Evolutionary conservation across 2,329 filamentous ascomycete genomes (phyloP).

Genomic region (Arachnomyces sp.): DNA sequence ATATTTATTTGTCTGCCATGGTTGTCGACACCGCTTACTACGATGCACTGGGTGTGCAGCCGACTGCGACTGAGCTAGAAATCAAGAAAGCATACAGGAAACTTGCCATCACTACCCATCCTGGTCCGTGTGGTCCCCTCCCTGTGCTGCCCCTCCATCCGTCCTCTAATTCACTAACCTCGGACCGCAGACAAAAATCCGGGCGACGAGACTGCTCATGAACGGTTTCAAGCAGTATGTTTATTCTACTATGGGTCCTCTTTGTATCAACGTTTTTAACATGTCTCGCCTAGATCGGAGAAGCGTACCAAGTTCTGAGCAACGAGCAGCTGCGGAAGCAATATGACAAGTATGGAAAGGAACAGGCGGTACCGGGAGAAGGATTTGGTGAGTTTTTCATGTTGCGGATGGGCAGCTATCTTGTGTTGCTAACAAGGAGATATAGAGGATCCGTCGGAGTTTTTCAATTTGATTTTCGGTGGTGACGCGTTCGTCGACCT

Average conservation of each 20-base stretch:
- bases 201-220: constrained; percentile 86
- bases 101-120: constrained; percentile 87
- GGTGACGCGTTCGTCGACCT: constrained; percentile 93
- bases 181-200: constrained; percentile 79
- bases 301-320: constrained; percentile 72
- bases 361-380: constrained; percentile 79
- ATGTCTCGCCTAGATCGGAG: constrained; percentile 49
- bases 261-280: constrained; percentile 10
- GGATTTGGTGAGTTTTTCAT: constrained; percentile 63
- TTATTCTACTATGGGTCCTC: constrained; percentile 2
- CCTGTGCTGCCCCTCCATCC: constrained; percentile 1
- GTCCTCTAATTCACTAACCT: constrained; percentile 10
- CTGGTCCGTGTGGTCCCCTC: constrained; percentile 47
- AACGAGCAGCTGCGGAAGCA: constrained; percentile 78
- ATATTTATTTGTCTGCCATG: constrained; percentile 45
- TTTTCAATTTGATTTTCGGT: constrained; percentile 97
- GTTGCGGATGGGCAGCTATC: too few relatives aligned
- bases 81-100: constrained; percentile 98
- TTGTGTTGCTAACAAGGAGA: constrained; percentile 11
- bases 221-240: constrained; percentile 80
- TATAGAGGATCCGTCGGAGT: constrained; percentile 83
- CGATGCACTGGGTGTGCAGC: constrained; percentile 75
- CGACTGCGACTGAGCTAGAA: constrained; percentile 79
- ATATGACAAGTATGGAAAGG: constrained; percentile 97
- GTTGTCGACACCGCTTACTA: constrained; percentile 85